These are phyloP conservation scores for Zygotorulaspora sp. DNA, from an alignment of 805 yeast species.

Conservation along the genomic window DNA sequence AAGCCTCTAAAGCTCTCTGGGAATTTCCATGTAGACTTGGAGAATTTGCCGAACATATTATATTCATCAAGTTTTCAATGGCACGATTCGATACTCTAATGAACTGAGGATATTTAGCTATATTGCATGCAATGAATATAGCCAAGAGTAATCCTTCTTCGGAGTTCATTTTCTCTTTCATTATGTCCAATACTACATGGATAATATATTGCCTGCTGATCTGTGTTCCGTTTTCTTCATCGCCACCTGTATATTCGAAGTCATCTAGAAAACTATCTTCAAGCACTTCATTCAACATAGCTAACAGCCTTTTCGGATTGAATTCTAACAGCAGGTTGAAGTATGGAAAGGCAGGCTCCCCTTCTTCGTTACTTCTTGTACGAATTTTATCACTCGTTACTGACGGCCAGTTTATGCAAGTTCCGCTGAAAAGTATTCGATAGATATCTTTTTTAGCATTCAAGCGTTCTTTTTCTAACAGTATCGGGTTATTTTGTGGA, in stretches of 20 bases:
- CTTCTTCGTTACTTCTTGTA: slow-evolving; percentile 26
- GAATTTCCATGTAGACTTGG: slow-evolving; percentile 47
- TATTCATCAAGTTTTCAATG: slow-evolving; percentile 45
- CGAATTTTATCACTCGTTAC: slow-evolving; percentile 35
- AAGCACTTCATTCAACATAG: slow-evolving; percentile 72
- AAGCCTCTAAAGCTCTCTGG: slow-evolving; percentile 69
- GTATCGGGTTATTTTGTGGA: slow-evolving; percentile 59
- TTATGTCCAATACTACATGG: slow-evolving; percentile 62
- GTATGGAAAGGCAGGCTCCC: slow-evolving; percentile 65
- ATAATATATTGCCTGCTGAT: slow-evolving; percentile 72
- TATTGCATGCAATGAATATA: slow-evolving; percentile 72
- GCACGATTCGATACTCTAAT: slow-evolving; percentile 62
- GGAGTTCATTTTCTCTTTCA: slow-evolving; percentile 34
- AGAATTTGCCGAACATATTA: slow-evolving; percentile 44
- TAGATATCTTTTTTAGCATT: slow-evolving; percentile 51
- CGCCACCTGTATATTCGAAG: slow-evolving; percentile 36
- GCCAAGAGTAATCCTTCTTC: slow-evolving; percentile 41
- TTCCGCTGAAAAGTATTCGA: slow-evolving; percentile 55
- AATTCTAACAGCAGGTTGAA: slow-evolving; percentile 51
- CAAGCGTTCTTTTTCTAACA: slow-evolving; percentile 28
- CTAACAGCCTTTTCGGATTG: slow-evolving; percentile 56
- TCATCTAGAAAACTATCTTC: slow-evolving; percentile 76
- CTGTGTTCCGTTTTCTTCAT: slow-evolving; percentile 14
- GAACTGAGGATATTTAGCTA: slow-evolving; percentile 82
- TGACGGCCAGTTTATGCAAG: slow-evolving; percentile 45